Conservation (phyloP, 2,329 filamentous ascomycete genomes). For the Xylaria sp. region DNA sequence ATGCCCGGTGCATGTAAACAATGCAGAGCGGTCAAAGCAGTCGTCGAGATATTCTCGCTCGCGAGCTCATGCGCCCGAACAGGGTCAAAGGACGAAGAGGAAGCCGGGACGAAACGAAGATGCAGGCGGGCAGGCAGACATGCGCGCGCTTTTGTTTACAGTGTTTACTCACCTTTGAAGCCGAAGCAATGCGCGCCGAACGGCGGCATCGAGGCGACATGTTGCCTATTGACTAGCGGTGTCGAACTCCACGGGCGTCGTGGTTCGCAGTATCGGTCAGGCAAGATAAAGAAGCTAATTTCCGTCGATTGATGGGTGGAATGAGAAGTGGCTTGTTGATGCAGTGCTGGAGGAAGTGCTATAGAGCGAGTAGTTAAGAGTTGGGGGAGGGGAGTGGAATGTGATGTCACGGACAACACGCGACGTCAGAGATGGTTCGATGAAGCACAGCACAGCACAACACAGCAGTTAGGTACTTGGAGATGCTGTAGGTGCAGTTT, state of each 20-base stretch:
- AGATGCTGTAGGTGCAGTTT: too few relatives aligned
- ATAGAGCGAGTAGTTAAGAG: slow-evolving; percentile 4
- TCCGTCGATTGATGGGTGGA: slow-evolving; percentile 16
- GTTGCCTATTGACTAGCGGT: slow-evolving; percentile 29
- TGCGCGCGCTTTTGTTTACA: slow-evolving; percentile 5
- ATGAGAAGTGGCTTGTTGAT: not conserved
- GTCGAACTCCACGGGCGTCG: slow-evolving; percentile 1
- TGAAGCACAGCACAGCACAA: too few relatives aligned
- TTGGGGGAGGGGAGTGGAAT: slow-evolving; percentile 17
- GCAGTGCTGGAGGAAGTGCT: not conserved
- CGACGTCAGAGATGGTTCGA: slow-evolving; percentile 13
- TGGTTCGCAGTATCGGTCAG: slow-evolving; percentile 20
- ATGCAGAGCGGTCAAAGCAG: slow-evolving; percentile 1
- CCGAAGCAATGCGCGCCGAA: slow-evolving; percentile 51
- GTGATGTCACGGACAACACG: slow-evolving; percentile 32
- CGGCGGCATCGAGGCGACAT: slow-evolving; percentile 47
- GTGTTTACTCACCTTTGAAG: slow-evolving; percentile 44
- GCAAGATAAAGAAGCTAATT: slow-evolving; percentile 14
- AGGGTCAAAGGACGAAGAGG: not conserved
- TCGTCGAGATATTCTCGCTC: not conserved
- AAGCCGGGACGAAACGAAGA: not conserved
- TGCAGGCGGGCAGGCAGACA: not conserved
- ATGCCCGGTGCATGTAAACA: not conserved
- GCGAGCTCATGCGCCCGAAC: not conserved
- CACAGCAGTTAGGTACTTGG: too few relatives aligned